A percentile compares a stretch with the other conserved stretches of the same genome.
phyloP scores from a whole-genome alignment of 2,329 filamentous ascomycete species.

The Colletotrichum limetticola region DNA sequence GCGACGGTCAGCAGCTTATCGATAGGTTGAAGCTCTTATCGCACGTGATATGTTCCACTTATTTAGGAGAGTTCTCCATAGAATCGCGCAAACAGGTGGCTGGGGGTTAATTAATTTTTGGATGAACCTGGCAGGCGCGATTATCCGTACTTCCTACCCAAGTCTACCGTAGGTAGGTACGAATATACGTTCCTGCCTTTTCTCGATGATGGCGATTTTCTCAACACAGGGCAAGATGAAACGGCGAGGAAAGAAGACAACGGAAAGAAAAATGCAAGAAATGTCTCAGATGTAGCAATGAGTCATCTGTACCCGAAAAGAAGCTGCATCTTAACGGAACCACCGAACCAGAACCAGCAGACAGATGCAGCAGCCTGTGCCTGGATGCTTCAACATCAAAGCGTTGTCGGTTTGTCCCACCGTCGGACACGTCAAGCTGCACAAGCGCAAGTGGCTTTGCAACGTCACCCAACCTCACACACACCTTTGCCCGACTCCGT shows the following conservation, averaged over 20 bases:
- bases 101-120: background rate
- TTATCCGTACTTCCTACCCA: no score
- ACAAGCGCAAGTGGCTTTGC: slow-evolving; percentile 8
- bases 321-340: background rate
- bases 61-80: background rate
- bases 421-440: slow-evolving; percentile 22
- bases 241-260: background rate
- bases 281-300: background rate
- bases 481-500: background rate
- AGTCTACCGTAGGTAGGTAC: no score
- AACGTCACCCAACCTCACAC: slow-evolving; percentile 9
- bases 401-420: slow-evolving; percentile 2
- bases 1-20: slow-evolving; percentile 16
- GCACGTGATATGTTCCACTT: slow-evolving; percentile 1
- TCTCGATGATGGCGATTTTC: background rate
- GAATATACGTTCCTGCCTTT: no score
- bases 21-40: slow-evolving; percentile 36
- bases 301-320: background rate
- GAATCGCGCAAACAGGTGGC: slow-evolving; percentile 3
- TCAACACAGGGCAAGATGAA: background rate
- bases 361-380: background rate
- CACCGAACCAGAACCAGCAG: slow-evolving; percentile 3
- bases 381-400: background rate
- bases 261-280: background rate
- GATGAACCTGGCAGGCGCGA: slow-evolving; percentile 1